Conservation (phyloP, 139 green algal genomes). For the Chlorella vulgaris region DNA sequence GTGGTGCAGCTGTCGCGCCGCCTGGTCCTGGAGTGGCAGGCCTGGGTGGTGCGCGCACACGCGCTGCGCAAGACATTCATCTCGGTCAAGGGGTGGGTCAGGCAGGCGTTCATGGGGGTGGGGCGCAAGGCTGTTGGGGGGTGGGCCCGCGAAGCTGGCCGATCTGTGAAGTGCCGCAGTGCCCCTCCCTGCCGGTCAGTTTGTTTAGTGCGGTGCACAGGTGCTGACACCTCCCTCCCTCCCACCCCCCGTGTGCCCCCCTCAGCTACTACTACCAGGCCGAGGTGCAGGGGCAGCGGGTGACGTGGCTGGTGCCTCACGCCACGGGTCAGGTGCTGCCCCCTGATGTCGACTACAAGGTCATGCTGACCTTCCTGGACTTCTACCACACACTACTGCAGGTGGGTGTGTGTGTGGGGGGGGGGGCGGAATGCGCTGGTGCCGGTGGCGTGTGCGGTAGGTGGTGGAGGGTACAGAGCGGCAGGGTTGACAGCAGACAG, state of each 20-base stretch:
- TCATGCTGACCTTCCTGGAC: slow-evolving; percentile 99
- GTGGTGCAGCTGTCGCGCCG: slow-evolving; percentile 54
- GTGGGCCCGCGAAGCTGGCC: not conserved
- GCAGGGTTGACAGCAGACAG: too few relatives aligned
- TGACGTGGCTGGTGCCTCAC: slow-evolving; percentile 98
- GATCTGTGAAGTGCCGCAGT: not conserved
- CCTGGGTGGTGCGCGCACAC: slow-evolving; percentile 84
- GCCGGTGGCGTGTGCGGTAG: not conserved
- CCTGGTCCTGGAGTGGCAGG: slow-evolving; percentile 94
- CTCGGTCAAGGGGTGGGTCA: slow-evolving; percentile 89
- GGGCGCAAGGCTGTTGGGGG: not conserved
- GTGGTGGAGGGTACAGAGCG: too few relatives aligned
- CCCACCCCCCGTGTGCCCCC: not conserved
- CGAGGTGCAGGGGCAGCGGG: slow-evolving; percentile 85
- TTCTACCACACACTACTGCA: slow-evolving; percentile 84
- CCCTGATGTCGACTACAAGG: slow-evolving; percentile 94
- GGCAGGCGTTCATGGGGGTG: not conserved
- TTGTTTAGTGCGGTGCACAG: too few relatives aligned
- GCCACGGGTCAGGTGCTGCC: slow-evolving; percentile 86
- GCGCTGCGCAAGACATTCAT: slow-evolving; percentile 94
- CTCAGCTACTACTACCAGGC: slow-evolving; percentile 72
- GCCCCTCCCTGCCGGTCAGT: too few relatives aligned
- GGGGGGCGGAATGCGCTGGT: not conserved
- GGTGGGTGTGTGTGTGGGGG: not conserved
- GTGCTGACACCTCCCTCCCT: not conserved